Evolutionary conservation across 805 yeast species (phyloP).

Genomic region (Candida xiaguanensis): DNA sequence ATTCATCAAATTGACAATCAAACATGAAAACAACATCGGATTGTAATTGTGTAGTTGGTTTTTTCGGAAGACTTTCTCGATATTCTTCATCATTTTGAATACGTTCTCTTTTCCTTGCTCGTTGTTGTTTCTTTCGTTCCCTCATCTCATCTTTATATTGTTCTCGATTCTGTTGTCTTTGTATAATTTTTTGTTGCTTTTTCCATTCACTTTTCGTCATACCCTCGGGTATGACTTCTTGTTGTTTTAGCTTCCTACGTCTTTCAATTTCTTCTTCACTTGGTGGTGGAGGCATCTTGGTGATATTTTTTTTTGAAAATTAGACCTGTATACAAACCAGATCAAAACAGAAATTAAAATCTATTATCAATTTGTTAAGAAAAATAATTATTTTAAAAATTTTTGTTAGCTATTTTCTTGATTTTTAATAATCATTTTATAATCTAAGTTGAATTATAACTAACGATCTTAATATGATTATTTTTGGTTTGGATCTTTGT

Average conservation of each 20-base stretch:
- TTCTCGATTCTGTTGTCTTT: constrained; percentile 63
- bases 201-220: constrained; percentile 88
- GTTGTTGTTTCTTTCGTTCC: constrained; percentile 47
- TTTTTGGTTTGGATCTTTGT: too few species aligned
- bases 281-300: constrained; percentile 9
- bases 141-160: constrained; percentile 52
- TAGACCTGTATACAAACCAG: neutral
- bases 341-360: too few species aligned
- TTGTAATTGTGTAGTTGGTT: constrained; percentile 41
- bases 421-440: too few species aligned
- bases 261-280: constrained; percentile 13
- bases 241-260: constrained; percentile 8
- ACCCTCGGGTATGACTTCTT: constrained; percentile 61
- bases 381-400: too few species aligned
- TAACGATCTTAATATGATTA: too few species aligned
- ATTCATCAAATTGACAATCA: constrained; percentile 88
- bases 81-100: constrained; percentile 25
- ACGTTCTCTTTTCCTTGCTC: constrained; percentile 22
- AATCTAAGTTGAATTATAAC: too few species aligned
- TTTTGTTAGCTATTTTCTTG: too few species aligned
- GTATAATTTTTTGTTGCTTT: constrained; percentile 53
- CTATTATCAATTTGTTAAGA: too few species aligned
- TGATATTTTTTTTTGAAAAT: neutral
- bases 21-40: constrained; percentile 58
- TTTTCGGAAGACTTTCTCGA: constrained; percentile 18